Evolutionary conservation across 495 filamentous ascomycete genomes (phyloP), one percentile per base, ranked within the genome.

Genomic region (Tuber melanosporum): DNA sequence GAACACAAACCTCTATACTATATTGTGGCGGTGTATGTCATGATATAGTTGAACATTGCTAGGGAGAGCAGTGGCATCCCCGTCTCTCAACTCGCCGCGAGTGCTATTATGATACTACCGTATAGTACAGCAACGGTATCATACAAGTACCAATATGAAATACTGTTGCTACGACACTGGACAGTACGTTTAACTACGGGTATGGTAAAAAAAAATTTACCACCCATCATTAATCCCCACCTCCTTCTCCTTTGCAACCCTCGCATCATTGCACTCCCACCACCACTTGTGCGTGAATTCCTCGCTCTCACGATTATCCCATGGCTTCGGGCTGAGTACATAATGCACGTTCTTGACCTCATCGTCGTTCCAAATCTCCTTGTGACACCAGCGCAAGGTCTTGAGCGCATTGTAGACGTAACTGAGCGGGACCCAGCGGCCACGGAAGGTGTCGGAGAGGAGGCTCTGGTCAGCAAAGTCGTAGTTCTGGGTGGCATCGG

Each of bases 331-430:
- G 44, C 85, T 87, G n/a, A 95, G 82, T 39, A 96, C 91, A 80
- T 92, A 94, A 83, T 95, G 93, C 26, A 94, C 82, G 83, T 92
- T 93, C 87, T 92, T 93, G 26, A 95, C 91, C 76, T 87, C 79
- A 20, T 90, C 89, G 82, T 95, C 93, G 44, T 87, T 84, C 93
- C 93, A 95, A 74, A 95, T 92, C 52, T 86, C 81, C 70, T 86
- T 84, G 78, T 96, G 93, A 73, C 93, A 91, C 89, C 88, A 88
- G 52, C 92, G 87, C 83, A 94, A 78, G 26, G 93, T 93, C 86
- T 94, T 94, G 69, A 95, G 85, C 70, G 91, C 93, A 84, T 96
- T 96, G 84, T 95, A 95, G 41, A 89, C 86, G 75, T 94, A 95
- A 42, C 92, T 91, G 70, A 96, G 83, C 12, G 90, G 84, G 10